Evolutionary conservation across 2,329 filamentous ascomycete genomes (phyloP).

Genomic region (Macrophomina tecta): DNA sequence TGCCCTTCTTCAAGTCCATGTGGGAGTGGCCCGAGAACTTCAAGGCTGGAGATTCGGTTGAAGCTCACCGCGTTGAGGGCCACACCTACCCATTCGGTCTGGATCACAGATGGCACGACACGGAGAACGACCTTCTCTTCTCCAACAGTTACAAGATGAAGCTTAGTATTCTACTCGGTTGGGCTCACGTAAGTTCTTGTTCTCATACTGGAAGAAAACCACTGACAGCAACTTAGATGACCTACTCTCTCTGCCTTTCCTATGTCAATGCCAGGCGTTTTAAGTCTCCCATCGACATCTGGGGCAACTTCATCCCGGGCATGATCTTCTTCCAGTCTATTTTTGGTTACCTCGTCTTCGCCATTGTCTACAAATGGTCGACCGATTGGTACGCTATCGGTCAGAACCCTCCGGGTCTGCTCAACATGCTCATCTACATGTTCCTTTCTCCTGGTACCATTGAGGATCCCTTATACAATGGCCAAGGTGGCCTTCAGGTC

Average conservation of each 20-base stretch:
- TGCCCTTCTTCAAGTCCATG: constrained; percentile 86
- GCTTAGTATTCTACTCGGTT: constrained; percentile 95
- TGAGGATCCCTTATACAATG: constrained; percentile 76
- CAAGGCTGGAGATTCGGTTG: constrained; percentile 67
- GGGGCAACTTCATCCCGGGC: constrained; percentile 94
- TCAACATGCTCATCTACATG: constrained; percentile 99
- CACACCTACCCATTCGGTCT: constrained; percentile 96
- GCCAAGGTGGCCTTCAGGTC: constrained; percentile 78
- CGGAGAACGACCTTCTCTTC: constrained; percentile 94
- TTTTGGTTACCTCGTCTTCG: constrained; percentile 93
- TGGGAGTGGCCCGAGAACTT: constrained; percentile 84
- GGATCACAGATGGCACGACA: constrained; percentile 95
- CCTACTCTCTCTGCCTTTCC: constrained; percentile 91
- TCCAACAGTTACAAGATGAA: constrained; percentile 99
- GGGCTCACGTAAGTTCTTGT: constrained; percentile 71
- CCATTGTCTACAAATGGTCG: constrained; percentile 97
- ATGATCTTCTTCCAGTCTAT: constrained; percentile 99
- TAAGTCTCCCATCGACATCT: constrained; percentile 92
- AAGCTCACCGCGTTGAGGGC: constrained; percentile 67
- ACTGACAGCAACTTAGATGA: constrained; percentile 67
- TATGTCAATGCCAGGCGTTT: constrained; percentile 95
- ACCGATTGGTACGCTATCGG: constrained; percentile 79
- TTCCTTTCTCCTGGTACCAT: constrained; percentile 84
- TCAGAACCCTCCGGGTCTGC: constrained; percentile 77
- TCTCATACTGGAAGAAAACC: constrained; percentile 5